Base-by-base conservation (phyloP, 176 grass and related monocot genomes). In the Cenchrus purpureus region DNA sequence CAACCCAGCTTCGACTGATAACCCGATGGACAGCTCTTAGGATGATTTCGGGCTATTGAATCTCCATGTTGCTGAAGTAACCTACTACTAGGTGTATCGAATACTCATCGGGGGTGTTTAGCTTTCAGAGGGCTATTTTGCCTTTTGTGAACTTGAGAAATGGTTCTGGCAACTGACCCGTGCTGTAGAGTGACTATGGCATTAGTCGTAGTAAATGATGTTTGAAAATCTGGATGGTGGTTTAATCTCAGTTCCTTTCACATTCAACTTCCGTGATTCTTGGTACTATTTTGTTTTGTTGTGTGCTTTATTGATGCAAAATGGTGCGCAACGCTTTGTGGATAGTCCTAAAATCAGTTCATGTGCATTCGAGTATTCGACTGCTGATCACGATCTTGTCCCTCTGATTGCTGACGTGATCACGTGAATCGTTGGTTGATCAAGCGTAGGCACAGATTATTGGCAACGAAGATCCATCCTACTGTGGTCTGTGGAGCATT, bases 21-120 rank as follows among this genome's bases (percentile, higher is more conserved):
- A 81, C 81, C 83, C 62, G 56, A 97, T 94, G 91, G 94, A 94
- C 64, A 79, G 94, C 64, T 90, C 94, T 10, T 93, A 76, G 84
- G 85, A 91, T 82, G 72, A 61, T 76, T 15, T 79, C 10, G 70
- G 31, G n/a, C 50, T 69, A 15, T 60, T 67, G 12, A 55, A 78
- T 79, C 75, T 22, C 44, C 43, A 32, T 61, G 84, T 43, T 9
- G 12, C 17, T 0, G 31, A 68, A 74, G 80, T 64, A 84, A 83
- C 42, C 65, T 60, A 68, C 61, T 45, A 57, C 52, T 73, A 73
- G 67, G 42, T 78, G 37, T 52, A 57, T 32, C 13, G 12, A 78
- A 74, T 44, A 66, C 48, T 42, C 1, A 53, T 4, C 2, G 3
- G 48, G 73, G 72, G 57, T 46, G 54, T 86, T 60, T 65, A 78